phyloP scores from a whole-genome alignment of 352 stramenopile genomes.

The Phytophthora colocasiae region DNA sequence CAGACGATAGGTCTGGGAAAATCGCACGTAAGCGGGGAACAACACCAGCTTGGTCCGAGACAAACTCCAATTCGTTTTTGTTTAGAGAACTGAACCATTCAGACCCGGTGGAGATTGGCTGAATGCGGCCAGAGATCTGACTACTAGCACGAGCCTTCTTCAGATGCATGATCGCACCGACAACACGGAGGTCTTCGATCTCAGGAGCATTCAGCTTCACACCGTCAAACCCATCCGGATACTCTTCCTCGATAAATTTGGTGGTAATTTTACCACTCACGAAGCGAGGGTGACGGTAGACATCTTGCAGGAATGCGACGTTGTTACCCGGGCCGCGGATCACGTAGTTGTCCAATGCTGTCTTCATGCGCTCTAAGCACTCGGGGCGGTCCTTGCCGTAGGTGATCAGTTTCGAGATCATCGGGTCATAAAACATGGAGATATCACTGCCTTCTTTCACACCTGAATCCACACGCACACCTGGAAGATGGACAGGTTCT shows the following conservation, averaged over 20 bases:
- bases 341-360: slow-evolving; percentile 95
- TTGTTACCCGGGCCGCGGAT: slow-evolving; percentile 96
- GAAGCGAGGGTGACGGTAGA: slow-evolving; percentile 93
- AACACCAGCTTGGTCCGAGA: slow-evolving; percentile 36
- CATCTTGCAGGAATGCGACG: slow-evolving; percentile 93
- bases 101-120: slow-evolving; percentile 11
- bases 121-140: slow-evolving; percentile 43
- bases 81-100: slow-evolving; percentile 31
- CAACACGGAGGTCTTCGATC: slow-evolving; percentile 75
- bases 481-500: slow-evolving; percentile 80
- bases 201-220: slow-evolving; percentile 72
- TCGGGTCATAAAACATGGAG: slow-evolving; percentile 96
- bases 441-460: slow-evolving; percentile 94
- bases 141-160: slow-evolving; percentile 46
- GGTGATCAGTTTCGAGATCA: slow-evolving; percentile 97
- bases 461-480: slow-evolving; percentile 93
- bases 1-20: slow-evolving; percentile 28
- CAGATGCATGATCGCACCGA: slow-evolving; percentile 79
- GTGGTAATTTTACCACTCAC: slow-evolving; percentile 95
- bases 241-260: slow-evolving; percentile 97
- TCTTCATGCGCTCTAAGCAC: slow-evolving; percentile 87
- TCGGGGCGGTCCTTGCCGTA: slow-evolving; percentile 79
- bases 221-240: slow-evolving; percentile 94
- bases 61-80: slow-evolving; percentile 50
- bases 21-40: slow-evolving; percentile 53